phyloP scores from a whole-genome alignment of 2,329 filamentous ascomycete genomes.

The Monosporascus ibericus region DNA sequence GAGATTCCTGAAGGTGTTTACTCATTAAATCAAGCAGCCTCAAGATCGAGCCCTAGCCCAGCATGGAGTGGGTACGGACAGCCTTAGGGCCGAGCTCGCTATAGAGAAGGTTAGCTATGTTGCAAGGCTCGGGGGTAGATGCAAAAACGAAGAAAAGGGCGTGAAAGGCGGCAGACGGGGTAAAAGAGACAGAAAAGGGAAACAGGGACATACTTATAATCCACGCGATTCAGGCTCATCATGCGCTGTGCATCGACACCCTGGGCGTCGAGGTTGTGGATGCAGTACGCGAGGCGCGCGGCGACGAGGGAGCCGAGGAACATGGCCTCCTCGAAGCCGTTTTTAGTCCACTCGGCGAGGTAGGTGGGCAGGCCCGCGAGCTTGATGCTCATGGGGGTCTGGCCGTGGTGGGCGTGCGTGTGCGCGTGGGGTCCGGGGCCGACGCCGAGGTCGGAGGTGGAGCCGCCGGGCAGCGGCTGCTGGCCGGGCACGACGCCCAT shows the following conservation, averaged over 20 bases:
- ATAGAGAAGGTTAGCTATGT: neutral
- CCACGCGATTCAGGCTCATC: conserved; percentile 52
- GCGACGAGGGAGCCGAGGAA: conserved; percentile 87
- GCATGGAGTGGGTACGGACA: neutral
- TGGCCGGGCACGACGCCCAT: conserved; percentile 36
- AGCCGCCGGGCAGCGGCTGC: conserved; percentile 36
- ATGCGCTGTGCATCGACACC: conserved; percentile 45
- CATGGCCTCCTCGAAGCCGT: conserved; percentile 70
- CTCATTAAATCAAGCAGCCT: no score
- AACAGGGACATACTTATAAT: conserved; percentile 49
- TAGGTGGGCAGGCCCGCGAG: conserved; percentile 73
- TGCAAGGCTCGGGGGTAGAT: neutral
- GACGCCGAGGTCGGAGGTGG: conserved; percentile 30
- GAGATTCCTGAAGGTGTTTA: no score
- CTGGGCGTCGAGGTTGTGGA: conserved; percentile 51
- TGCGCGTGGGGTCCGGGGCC: conserved; percentile 15
- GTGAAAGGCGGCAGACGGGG: neutral
- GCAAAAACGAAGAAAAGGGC: neutral
- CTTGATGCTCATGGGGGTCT: conserved; percentile 81
- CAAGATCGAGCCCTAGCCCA: no score
- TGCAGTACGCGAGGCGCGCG: conserved; percentile 54
- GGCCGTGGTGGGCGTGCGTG: conserved; percentile 50
- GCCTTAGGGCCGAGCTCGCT: neutral
- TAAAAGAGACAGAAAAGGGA: neutral
- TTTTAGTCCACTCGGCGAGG: conserved; percentile 85